phyloP scores from a whole-genome alignment of 805 yeast species.

The Yueomyces sinensis region DNA sequence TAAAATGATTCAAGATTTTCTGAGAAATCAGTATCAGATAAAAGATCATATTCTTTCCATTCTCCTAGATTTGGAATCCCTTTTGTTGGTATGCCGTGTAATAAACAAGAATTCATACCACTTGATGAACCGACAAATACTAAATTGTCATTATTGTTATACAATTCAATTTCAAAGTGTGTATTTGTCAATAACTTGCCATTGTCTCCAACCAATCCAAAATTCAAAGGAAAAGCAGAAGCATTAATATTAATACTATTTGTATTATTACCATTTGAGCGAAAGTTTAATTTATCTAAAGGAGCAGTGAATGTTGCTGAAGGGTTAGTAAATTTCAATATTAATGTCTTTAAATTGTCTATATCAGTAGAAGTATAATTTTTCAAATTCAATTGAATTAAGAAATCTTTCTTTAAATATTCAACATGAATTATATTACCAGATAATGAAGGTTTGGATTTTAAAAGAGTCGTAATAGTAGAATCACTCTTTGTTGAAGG shows the following conservation, averaged over 20 bases:
- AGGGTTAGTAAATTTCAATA: not conserved
- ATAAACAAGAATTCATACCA: too few species aligned
- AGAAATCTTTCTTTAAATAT: constrained; percentile 6
- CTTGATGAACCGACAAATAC: not conserved
- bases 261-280: not conserved
- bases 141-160: not conserved
- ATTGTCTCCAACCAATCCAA: not conserved
- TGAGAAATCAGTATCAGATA: constrained; percentile 15
- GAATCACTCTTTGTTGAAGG: constrained; percentile 4
- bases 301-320: not conserved
- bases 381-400: constrained; percentile 2
- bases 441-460: not conserved
- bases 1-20: too few species aligned
- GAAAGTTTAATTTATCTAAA: not conserved
- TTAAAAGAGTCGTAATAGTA: constrained; percentile 10
- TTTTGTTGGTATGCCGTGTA: not conserved
- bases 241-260: too few species aligned
- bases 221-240: too few species aligned
- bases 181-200: not conserved
- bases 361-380: not conserved
- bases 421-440: not conserved
- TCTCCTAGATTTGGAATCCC: constrained; percentile 1
- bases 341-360: not conserved
- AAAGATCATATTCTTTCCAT: constrained; percentile 16
- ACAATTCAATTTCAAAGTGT: not conserved